Conservation (phyloP, 371 early-diverging fungal genomes). For the Syncephalastrum sp. region DNA sequence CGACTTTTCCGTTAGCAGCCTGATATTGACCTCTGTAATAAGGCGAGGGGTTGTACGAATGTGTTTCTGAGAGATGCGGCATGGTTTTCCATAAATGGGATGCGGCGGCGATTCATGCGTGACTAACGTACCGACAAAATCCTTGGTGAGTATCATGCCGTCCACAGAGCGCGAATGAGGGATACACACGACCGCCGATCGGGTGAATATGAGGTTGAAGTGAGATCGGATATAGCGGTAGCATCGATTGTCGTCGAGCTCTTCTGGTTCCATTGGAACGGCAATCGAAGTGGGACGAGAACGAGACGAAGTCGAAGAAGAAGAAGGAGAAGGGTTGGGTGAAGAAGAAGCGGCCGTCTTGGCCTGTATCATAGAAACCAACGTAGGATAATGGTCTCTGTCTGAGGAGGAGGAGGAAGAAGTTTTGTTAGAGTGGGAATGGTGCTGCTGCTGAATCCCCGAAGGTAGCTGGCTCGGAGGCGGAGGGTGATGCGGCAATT, state of each 20-base stretch:
- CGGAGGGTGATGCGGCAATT: constrained; percentile 4
- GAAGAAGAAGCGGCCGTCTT: constrained; percentile 12
- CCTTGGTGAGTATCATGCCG: constrained; percentile 52
- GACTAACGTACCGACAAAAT: constrained; percentile 49
- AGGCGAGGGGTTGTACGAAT: constrained; percentile 59
- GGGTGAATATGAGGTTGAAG: constrained; percentile 42
- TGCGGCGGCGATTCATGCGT: neutral
- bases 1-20: constrained; percentile 55
- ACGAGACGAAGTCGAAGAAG: constrained; percentile 17
- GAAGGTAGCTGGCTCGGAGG: constrained; percentile 2
- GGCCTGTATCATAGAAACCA: constrained; percentile 34
- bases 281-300: constrained; percentile 18
- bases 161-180: constrained; percentile 56
- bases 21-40: constrained; percentile 59
- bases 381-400: constrained; percentile 29
- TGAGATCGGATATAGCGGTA: constrained; percentile 44
- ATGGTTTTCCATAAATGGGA: constrained; percentile 2
- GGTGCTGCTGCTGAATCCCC: neutral
- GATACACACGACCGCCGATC: constrained; percentile 53
- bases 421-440: constrained; percentile 3
- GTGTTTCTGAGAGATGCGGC: constrained; percentile 44
- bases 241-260: constrained; percentile 51
- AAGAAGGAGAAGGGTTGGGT: constrained; percentile 22
- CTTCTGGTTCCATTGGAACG: constrained; percentile 31
- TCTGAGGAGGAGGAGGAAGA: neutral